Evolutionary conservation across 164 flowering plant genomes (phyloP).

Genomic region (Annona squamosa): DNA sequence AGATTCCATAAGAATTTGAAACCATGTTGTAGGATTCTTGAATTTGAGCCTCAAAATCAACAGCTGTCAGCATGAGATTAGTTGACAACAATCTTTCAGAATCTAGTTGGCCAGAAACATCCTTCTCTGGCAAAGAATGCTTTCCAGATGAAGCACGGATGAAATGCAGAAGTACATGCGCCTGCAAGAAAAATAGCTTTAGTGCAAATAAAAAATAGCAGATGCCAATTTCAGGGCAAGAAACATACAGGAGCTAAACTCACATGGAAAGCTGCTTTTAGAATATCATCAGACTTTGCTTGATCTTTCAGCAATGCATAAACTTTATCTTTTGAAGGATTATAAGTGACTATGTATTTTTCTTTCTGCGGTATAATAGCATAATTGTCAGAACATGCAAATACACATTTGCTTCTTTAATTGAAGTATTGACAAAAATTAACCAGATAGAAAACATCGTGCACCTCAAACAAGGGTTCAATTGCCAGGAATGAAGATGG

Average conservation of each 20-base stretch:
- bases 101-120: slow-evolving; percentile 18
- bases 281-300: slow-evolving; percentile 89
- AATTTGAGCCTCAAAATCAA: slow-evolving; percentile 50
- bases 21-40: slow-evolving; percentile 84
- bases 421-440: background rate
- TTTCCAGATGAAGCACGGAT: slow-evolving; percentile 41
- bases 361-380: slow-evolving; percentile 51
- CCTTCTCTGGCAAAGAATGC: slow-evolving; percentile 16
- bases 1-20: slow-evolving; percentile 55
- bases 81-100: slow-evolving; percentile 6
- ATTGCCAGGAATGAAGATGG: slow-evolving; percentile 66
- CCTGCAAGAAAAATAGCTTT: slow-evolving; percentile 38
- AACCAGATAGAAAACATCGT: background rate
- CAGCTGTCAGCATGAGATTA: slow-evolving; percentile 16
- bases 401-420: background rate
- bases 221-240: background rate
- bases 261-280: slow-evolving; percentile 98
- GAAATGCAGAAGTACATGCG: slow-evolving; percentile 79
- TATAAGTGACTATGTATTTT: slow-evolving; percentile 75
- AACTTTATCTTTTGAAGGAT: slow-evolving; percentile 75
- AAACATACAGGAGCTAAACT: slow-evolving; percentile 20
- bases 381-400: background rate
- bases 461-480: slow-evolving; percentile 86
- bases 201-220: background rate
- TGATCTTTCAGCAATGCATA: slow-evolving; percentile 90